These are phyloP conservation scores for Melampsora americana DNA, from an alignment of 1,284 basidiomycete genomes.

Conservation along the genomic window DNA sequence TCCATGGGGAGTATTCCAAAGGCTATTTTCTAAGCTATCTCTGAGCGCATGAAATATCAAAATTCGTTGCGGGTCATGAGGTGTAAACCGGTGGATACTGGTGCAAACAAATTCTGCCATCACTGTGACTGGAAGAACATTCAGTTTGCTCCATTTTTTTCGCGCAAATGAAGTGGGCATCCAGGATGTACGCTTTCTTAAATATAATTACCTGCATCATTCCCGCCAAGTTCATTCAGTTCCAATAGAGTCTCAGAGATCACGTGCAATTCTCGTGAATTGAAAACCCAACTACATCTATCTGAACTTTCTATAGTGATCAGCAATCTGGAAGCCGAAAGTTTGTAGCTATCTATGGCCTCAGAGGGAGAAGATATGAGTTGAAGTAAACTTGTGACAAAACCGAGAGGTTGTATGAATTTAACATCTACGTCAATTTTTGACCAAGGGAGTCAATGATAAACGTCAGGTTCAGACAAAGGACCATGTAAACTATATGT, in stretches of 20 bases:
- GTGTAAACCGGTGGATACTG: neutral
- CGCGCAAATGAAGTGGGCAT: neutral
- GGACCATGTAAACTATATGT: too few species aligned
- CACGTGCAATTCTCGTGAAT: neutral
- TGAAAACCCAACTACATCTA: neutral
- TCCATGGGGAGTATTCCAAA: neutral
- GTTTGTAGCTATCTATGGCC: neutral
- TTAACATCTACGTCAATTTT: neutral
- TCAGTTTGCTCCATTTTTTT: neutral
- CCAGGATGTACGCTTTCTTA: neutral
- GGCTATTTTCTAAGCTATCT: neutral
- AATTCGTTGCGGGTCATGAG: neutral
- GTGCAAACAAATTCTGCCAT: neutral
- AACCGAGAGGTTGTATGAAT: neutral
- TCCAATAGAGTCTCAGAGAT: neutral
- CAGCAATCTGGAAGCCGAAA: neutral
- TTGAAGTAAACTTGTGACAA: conserved; percentile 4
- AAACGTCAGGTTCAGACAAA: neutral
- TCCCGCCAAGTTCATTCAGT: neutral
- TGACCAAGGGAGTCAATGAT: neutral
- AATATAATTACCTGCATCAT: neutral
- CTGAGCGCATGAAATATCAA: neutral
- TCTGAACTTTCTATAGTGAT: neutral
- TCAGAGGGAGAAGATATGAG: neutral
- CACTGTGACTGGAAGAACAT: neutral